Conservation (phyloP, 371 early-diverging fungal species). For the Zopfochytrium polystomum region DNA sequence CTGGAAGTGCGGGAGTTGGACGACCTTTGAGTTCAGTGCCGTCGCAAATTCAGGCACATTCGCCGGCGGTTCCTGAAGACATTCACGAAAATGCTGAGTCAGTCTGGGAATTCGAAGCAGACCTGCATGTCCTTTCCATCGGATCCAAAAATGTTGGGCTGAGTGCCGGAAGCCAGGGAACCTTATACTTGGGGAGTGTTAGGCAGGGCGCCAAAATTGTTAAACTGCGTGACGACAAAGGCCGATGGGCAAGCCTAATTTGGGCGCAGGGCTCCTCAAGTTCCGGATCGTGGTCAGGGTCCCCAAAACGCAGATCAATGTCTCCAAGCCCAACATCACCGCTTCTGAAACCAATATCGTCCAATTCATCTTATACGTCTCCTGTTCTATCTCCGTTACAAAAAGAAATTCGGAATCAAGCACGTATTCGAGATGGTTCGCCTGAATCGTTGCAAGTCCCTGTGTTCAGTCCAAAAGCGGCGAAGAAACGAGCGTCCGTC, state of each 20-base stretch:
- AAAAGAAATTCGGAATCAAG: no score
- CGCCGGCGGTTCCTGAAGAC: conserved; percentile 2
- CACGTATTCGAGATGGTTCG: no score
- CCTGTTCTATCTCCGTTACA: no score
- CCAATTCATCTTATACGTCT: no score
- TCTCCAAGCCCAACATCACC: no score
- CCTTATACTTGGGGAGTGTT: conserved; percentile 41
- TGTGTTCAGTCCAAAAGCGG: no score
- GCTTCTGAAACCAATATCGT: no score
- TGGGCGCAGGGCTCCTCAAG: no score
- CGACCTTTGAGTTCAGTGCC: background rate
- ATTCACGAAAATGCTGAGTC: background rate
- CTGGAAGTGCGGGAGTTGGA: background rate
- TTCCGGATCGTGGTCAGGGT: no score
- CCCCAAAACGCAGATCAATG: no score
- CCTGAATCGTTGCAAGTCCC: no score
- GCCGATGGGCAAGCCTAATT: conserved; percentile 21
- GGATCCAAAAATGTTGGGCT: conserved; percentile 6
- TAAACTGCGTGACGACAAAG: conserved; percentile 21
- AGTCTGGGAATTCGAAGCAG: conserved; percentile 46
- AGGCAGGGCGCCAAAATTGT: conserved; percentile 41
- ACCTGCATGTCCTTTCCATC: conserved; percentile 35
- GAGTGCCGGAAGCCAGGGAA: conserved; percentile 32
- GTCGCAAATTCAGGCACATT: background rate
- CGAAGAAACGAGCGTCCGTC: no score